Percentiles rank a stretch among this genome's conserved stretches.
phyloP scores from a whole-genome alignment of 306 rosid genomes.

The Rubus parviflorus region DNA sequence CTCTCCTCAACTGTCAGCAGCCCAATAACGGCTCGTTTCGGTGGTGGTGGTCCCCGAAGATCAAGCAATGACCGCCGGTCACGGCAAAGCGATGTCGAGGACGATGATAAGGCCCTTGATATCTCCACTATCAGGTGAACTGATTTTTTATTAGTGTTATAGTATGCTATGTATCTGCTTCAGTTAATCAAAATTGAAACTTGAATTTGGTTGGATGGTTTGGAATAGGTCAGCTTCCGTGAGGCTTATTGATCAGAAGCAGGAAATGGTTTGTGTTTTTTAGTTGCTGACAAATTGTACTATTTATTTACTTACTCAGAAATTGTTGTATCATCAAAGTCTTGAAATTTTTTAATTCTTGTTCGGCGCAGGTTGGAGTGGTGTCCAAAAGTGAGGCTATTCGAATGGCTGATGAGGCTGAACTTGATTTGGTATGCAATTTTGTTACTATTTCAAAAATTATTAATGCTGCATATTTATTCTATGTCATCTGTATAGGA shows the following conservation, averaged over 20 bases:
- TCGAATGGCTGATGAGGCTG: slow-evolving; percentile 72
- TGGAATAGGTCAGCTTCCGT: slow-evolving; percentile 75
- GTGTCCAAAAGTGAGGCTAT: slow-evolving; percentile 69
- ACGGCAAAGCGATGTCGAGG: slow-evolving; percentile 38
- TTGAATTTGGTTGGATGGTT: slow-evolving; percentile 22
- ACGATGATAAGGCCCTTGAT: slow-evolving; percentile 59
- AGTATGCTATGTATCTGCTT: neutral
- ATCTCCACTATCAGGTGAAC: slow-evolving; percentile 54
- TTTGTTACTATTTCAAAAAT: neutral
- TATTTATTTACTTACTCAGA: neutral
- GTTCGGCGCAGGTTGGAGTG: slow-evolving; percentile 66
- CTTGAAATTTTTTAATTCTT: slow-evolving; percentile 21
- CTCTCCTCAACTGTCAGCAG: slow-evolving; percentile 20
- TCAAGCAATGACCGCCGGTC: slow-evolving; percentile 39
- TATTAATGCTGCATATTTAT: neutral
- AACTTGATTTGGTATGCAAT: slow-evolving; percentile 70
- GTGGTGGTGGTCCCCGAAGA: slow-evolving; percentile 48
- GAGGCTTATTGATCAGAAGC: slow-evolving; percentile 82
- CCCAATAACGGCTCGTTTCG: slow-evolving; percentile 54
- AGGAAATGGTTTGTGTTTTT: slow-evolving; percentile 75
- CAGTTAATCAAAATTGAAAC: neutral
- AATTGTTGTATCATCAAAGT: neutral
- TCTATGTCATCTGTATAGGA: neutral
- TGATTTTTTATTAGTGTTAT: neutral
- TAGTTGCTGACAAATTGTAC: neutral